A percentile compares a stretch with the other conserved stretches of the same genome.
These are phyloP conservation scores for Parastagonospora nodorum DNA, from an alignment of 2,329 filamentous ascomycete genomes.

Conservation along the genomic window DNA sequence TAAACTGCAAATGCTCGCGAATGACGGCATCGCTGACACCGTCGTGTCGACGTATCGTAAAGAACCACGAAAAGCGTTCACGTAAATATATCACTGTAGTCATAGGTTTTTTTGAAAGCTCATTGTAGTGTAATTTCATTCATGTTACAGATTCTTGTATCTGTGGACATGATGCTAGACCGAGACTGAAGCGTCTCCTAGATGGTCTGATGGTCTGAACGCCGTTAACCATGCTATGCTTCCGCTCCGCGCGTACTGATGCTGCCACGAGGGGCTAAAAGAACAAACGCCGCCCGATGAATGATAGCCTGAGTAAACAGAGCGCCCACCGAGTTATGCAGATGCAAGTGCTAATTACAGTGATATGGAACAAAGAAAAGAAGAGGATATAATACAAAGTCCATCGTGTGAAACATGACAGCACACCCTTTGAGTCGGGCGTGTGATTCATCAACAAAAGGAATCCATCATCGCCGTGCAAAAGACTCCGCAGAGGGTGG, in stretches of 20 bases:
- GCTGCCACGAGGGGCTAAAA: conserved; percentile 16
- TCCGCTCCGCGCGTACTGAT: conserved; percentile 14
- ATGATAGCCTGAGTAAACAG: conserved; percentile 8
- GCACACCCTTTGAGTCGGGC: too few species aligned
- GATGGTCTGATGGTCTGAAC: neutral
- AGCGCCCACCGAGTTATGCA: conserved; percentile 22
- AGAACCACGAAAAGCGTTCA: too few species aligned
- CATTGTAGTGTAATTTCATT: too few species aligned
- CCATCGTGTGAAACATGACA: neutral
- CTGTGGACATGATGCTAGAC: neutral
- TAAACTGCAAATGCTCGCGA: too few species aligned
- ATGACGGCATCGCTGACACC: too few species aligned
- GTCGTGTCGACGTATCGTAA: too few species aligned
- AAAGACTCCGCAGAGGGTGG: too few species aligned
- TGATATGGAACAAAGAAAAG: conserved; percentile 11
- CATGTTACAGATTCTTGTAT: too few species aligned
- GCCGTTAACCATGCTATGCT: neutral
- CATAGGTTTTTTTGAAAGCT: too few species aligned
- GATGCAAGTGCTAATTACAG: conserved; percentile 13
- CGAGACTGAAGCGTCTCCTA: neutral
- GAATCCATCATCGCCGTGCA: too few species aligned
- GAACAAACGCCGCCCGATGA: conserved; percentile 29
- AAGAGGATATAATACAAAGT: conserved; percentile 15
- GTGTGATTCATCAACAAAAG: too few species aligned
- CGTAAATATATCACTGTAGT: too few species aligned